Base-by-base conservation (phyloP, 306 rosid genomes). In the Trifolium subterraneum region DNA sequence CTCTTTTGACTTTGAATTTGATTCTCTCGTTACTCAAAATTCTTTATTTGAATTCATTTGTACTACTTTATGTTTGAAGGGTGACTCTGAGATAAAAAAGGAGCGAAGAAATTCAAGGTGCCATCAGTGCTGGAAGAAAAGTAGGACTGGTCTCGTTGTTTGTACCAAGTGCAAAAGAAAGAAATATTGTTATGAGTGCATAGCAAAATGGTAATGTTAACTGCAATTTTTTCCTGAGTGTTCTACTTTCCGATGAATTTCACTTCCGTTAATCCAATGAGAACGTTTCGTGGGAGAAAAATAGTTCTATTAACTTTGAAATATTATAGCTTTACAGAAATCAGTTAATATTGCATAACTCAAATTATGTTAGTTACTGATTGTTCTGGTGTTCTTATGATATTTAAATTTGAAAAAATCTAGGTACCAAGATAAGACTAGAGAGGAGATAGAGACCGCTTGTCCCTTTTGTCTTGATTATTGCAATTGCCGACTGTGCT, bases 401-500 rank as follows among this genome's bases (percentile, higher is more conserved):
- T 76, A 22, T 65, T 76, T 68, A 52, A 68, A 71, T 71, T 55
- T 64, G 16, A 59, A 71, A 71, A 77, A 63, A 70, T 64, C 38
- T 35, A 88, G 90, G 92, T 88, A 88, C 70, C 92, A 88, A 7
- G 78, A 80, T 73, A 86, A 79, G 79, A 72, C 88, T 44, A 84
- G 78, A 69, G 80, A 77, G 77, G 90, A 86, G 67, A 73, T 88
- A 61, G 77, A 82, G 78, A 38, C 7, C 52, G 76, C 85, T 25
- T 88, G 92, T 55, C 92, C 92, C 56, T 84, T 81, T 78, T 88
- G 92, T 66, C 64, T 79, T 48, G 79, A 80, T 61, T 79, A 84
- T 77, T 88, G 92, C 84, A 88, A 86, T 75, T 88, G 92, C 76
- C 70, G 92, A 76, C 8, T 84, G 76, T 88, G 92, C 74, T 79